Evolutionary conservation across 2,329 filamentous ascomycete genomes (phyloP).

Genomic region (Cytospora piceicola): DNA sequence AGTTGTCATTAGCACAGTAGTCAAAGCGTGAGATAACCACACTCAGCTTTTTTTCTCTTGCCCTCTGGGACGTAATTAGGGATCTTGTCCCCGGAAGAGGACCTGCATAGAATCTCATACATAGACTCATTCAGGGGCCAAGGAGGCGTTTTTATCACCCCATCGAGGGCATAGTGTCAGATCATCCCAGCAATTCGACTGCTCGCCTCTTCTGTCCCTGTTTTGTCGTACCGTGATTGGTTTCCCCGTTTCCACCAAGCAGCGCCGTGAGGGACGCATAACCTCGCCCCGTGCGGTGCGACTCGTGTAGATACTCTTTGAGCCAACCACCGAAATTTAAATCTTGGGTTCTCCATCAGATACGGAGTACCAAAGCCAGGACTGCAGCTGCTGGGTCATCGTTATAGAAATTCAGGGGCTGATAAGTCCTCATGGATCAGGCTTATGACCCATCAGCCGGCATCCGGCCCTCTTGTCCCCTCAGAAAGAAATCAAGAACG

Average conservation of each 20-base stretch:
- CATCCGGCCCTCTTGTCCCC: background rate
- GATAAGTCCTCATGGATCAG: constrained; percentile 9
- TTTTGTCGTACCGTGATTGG: background rate
- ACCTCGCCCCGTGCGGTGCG: constrained; percentile 14
- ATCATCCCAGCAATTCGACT: constrained; percentile 4
- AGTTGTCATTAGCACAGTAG: background rate
- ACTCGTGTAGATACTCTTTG: background rate
- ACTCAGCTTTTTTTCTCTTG: background rate
- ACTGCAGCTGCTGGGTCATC: constrained; percentile 11
- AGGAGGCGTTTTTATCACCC: background rate
- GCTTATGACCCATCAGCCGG: constrained; percentile 4
- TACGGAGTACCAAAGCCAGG: background rate
- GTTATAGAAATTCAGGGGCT: constrained; percentile 9
- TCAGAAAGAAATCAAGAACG: background rate
- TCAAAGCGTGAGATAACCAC: too few relatives aligned
- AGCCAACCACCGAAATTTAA: background rate
- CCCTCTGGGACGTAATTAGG: background rate
- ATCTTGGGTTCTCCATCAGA: constrained; percentile 5
- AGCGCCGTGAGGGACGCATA: constrained; percentile 23
- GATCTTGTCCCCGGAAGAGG: background rate
- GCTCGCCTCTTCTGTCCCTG: background rate
- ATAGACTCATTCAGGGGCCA: background rate
- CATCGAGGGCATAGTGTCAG: background rate
- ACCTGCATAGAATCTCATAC: constrained; percentile 5
- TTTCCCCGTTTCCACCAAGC: constrained; percentile 1